phyloP scores from a whole-genome alignment of 768 basidiomycete species.

The Lactarius hatsudake region DNA sequence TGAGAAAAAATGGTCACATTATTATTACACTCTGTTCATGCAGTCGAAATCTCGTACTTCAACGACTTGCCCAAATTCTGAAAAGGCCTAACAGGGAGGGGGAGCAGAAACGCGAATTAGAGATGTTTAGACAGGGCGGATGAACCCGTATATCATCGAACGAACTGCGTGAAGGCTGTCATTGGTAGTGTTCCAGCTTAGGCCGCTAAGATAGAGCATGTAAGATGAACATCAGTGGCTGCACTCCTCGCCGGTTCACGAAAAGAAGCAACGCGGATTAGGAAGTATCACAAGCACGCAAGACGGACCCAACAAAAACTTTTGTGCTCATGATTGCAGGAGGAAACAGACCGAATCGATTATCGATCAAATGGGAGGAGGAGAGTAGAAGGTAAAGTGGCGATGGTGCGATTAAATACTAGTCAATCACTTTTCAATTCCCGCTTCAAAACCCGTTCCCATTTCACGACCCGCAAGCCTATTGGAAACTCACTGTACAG shows the following conservation, averaged over 20 bases:
- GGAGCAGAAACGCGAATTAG: slow-evolving; percentile 47
- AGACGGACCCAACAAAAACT: slow-evolving; percentile 93
- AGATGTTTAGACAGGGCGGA: background rate
- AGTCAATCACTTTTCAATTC: slow-evolving; percentile 43
- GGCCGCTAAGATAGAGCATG: slow-evolving; percentile 58
- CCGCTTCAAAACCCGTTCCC: slow-evolving; percentile 41
- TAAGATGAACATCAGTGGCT: slow-evolving; percentile 53
- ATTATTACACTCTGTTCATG: slow-evolving; percentile 6
- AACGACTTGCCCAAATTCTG: slow-evolving; percentile 72
- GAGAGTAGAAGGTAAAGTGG: background rate
- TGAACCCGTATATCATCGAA: slow-evolving; percentile 47
- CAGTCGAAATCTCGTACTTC: slow-evolving; percentile 73
- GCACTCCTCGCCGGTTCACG: slow-evolving; percentile 34
- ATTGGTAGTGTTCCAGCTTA: slow-evolving; percentile 95
- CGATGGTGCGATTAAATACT: slow-evolving; percentile 40
- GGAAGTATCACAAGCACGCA: slow-evolving; percentile 46
- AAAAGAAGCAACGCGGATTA: slow-evolving; percentile 38
- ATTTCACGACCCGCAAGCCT: background rate
- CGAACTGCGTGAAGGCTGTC: slow-evolving; percentile 84
- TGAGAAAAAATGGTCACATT: slow-evolving; percentile 25
- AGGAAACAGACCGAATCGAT: background rate
- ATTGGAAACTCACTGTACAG: too few species aligned
- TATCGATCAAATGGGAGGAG: slow-evolving; percentile 36
- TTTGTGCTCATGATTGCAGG: slow-evolving; percentile 63
- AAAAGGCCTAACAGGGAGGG: slow-evolving; percentile 64